Conservation (phyloP, 2,329 filamentous ascomycete genomes). For the Ascocoryne sarcoides region DNA sequence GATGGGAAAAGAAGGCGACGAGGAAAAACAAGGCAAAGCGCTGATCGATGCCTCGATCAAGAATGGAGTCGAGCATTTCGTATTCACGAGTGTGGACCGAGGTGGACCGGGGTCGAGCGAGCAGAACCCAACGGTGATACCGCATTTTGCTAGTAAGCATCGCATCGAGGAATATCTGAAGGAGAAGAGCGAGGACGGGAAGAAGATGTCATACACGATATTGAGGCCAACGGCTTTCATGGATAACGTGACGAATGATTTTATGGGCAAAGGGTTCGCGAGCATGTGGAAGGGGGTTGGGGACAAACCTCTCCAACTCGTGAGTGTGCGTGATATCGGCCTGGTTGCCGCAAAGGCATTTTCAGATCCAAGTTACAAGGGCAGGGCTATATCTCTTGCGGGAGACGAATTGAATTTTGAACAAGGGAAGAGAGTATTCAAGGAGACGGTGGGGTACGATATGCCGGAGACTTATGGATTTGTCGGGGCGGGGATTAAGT, state of each 20-base stretch:
- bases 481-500: conserved; percentile 17
- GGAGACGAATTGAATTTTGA: conserved; percentile 36
- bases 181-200: conserved; percentile 30
- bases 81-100: conserved; percentile 56
- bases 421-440: conserved; percentile 28
- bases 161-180: conserved; percentile 47
- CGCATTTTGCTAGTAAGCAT: conserved; percentile 46
- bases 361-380: conserved; percentile 29
- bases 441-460: conserved; percentile 19
- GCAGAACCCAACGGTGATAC: conserved; percentile 39
- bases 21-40: conserved; percentile 39
- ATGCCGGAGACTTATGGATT: conserved; percentile 24
- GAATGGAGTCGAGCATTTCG: conserved; percentile 48
- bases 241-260: conserved; percentile 33
- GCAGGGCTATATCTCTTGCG: conserved; percentile 33
- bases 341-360: conserved; percentile 32
- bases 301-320: conserved; percentile 30
- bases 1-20: conserved; percentile 32
- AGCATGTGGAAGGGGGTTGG: conserved; percentile 31
- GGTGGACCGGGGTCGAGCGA: conserved; percentile 40
- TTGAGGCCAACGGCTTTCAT: conserved; percentile 48
- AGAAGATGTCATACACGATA: conserved; percentile 45
- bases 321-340: conserved; percentile 33
- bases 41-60: conserved; percentile 48
- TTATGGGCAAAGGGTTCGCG: conserved; percentile 15